Evolutionary conservation across 1,139 yeast species (phyloP).

Genomic region (Debaryomycetaceae sp.): DNA sequence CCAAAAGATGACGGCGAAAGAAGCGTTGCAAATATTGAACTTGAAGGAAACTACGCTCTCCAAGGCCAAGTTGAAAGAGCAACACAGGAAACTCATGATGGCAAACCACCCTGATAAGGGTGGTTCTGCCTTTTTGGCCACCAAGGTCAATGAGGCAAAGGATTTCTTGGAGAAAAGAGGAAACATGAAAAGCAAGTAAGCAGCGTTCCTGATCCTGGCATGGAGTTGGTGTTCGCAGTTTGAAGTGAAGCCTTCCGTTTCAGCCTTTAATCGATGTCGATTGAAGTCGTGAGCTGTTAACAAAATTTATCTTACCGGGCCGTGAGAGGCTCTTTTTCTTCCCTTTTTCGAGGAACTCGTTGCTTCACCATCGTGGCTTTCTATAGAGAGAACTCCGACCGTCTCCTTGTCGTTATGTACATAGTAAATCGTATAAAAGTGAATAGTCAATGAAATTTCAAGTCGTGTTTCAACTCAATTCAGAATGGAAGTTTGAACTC

Average conservation of each 20-base stretch:
- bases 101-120: constrained; percentile 98
- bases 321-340: neutral
- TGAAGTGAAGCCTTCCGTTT: too few relatives aligned
- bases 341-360: neutral
- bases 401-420: neutral
- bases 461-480: neutral
- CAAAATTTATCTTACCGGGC: neutral
- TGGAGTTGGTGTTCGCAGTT: too few relatives aligned
- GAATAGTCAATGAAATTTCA: neutral
- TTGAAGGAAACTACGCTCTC: constrained; percentile 76
- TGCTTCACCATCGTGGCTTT: neutral
- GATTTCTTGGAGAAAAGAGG: constrained; percentile 88
- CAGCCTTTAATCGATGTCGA: too few relatives aligned
- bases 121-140: constrained; percentile 91
- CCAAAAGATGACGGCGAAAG: constrained; percentile 81
- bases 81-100: constrained; percentile 59
- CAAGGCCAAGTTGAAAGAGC: constrained; percentile 79
- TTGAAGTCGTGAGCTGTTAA: too few relatives aligned
- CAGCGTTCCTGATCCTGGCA: too few relatives aligned
- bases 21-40: constrained; percentile 85
- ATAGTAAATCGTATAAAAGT: neutral
- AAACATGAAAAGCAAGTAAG: constrained; percentile 37
- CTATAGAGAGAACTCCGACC: neutral
- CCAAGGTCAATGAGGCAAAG: constrained; percentile 96
- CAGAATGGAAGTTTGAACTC: neutral